Evolutionary conservation across 139 green algal species (phyloP), one percentile per base, ranked within the genome.

Genomic region (Pseudopediastrum boryanum): DNA sequence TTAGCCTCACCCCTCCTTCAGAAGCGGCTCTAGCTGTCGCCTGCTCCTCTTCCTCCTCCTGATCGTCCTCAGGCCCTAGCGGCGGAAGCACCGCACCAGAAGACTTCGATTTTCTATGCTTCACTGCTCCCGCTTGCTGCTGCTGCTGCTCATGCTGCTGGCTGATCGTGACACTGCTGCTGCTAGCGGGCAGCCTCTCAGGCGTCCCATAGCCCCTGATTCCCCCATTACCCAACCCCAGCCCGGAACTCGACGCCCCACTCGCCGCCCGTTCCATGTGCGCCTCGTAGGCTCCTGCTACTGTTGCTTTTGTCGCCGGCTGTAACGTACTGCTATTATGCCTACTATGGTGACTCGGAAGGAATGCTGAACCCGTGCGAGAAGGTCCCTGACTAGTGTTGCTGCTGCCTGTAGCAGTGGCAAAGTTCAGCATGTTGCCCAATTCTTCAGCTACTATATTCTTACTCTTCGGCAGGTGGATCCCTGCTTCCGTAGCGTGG

Each of bases 381-480:
- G 56, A 10, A 8, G 16, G 56, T 44, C 33, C 61, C 38, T 13
- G 6, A 16, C 8, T 39, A n/a, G n/a, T 75, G 66, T 7, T 75
- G 66, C 21, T 58, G 39, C 66, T 59, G 41, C 33, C 63, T 46
- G 46, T 76, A 31, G 29, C 44, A 48, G 48, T 64, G 31, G 71
- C 71, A 35, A 19, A 44, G 6, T 19, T 25, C 29, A 81, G 74
- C 74, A 81, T 44, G 0, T 7, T 3, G 16, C 43, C 73, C 43
- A 81, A 43, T 0, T 62, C 74, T 52, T 81, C 74, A 33, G 74
- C 62, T 4, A 81, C 31, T 7, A 46, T 43, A 63, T 64, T 81
- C 35, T 63, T 31, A 52, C 74, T 81, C 44, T 73, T 35, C 7
- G 74, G 74, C 61, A 81, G 74, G 46, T 65, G 74, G 2, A 81